These are phyloP conservation scores for Verticillium tricorpus DNA, from an alignment of 2,329 filamentous ascomycete species.

Conservation along the genomic window DNA sequence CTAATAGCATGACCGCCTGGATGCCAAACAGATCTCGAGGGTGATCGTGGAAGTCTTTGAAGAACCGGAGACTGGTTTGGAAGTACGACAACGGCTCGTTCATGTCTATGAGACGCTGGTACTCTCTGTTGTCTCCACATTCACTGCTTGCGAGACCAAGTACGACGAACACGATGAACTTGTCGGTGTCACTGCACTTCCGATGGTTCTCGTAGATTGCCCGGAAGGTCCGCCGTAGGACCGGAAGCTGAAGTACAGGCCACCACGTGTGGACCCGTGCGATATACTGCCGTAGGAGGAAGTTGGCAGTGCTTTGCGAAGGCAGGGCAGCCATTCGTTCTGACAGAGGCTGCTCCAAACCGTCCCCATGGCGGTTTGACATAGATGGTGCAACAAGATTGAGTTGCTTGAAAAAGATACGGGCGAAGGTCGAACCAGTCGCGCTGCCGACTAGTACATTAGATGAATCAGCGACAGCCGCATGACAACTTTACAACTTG, in stretches of 20 bases:
- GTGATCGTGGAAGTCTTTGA: slow-evolving; percentile 13
- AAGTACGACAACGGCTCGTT: slow-evolving; percentile 17
- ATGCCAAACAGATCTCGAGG: slow-evolving; percentile 14
- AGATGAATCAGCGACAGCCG: not conserved
- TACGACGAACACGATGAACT: slow-evolving; percentile 14
- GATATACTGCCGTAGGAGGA: slow-evolving; percentile 15
- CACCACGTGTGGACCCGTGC: slow-evolving; percentile 19
- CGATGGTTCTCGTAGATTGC: slow-evolving; percentile 11
- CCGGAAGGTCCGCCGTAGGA: slow-evolving; percentile 10
- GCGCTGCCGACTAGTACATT: slow-evolving; percentile 14
- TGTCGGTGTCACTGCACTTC: slow-evolving; percentile 10
- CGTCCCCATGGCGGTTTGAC: not conserved
- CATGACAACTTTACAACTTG: too few relatives aligned
- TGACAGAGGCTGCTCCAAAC: not conserved
- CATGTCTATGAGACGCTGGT: slow-evolving; percentile 15
- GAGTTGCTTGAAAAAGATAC: slow-evolving; percentile 20
- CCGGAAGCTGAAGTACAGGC: slow-evolving; percentile 18
- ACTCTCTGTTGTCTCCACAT: slow-evolving; percentile 9
- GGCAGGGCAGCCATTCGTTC: slow-evolving; percentile 15
- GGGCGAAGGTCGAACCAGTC: slow-evolving; percentile 18
- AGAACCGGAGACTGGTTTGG: slow-evolving; percentile 16
- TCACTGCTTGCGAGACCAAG: slow-evolving; percentile 14
- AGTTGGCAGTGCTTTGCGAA: slow-evolving; percentile 11
- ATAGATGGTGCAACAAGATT: slow-evolving; percentile 5
- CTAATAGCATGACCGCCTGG: slow-evolving; percentile 15